phyloP scores from a whole-genome alignment of 2,329 filamentous ascomycete species.

The Trichoderma breve region DNA sequence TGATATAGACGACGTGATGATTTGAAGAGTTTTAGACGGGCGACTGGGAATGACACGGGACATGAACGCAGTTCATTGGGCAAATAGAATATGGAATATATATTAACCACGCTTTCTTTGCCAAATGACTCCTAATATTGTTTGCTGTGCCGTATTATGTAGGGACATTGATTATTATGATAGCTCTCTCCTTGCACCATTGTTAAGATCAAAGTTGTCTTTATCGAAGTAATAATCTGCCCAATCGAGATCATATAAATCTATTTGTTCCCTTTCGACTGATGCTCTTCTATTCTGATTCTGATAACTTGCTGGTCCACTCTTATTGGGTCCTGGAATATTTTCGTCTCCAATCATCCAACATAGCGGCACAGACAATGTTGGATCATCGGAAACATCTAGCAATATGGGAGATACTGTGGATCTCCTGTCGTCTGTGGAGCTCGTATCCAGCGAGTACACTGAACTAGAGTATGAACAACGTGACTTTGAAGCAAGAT shows the following conservation, averaged over 20 bases:
- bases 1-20: constrained; percentile 11
- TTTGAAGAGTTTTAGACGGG: background rate
- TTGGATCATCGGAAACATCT: background rate
- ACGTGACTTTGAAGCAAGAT: background rate
- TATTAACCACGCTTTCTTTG: background rate
- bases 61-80: background rate
- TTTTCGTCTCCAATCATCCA: background rate
- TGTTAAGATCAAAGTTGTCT: background rate
- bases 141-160: background rate
- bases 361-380: background rate
- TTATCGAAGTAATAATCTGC: constrained; percentile 35
- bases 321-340: background rate
- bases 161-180: background rate
- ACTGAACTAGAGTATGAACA: background rate
- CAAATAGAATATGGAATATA: background rate
- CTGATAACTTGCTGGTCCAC: background rate
- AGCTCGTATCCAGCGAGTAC: background rate
- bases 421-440: background rate
- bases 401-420: background rate
- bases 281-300: background rate
- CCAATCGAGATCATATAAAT: constrained; percentile 31
- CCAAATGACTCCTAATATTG: background rate
- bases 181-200: too few species aligned
- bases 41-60: background rate
- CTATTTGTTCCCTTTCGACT: background rate